Evolutionary conservation across 208 protist genomes (phyloP).

Genomic region (Acanthamoeba quina): DNA sequence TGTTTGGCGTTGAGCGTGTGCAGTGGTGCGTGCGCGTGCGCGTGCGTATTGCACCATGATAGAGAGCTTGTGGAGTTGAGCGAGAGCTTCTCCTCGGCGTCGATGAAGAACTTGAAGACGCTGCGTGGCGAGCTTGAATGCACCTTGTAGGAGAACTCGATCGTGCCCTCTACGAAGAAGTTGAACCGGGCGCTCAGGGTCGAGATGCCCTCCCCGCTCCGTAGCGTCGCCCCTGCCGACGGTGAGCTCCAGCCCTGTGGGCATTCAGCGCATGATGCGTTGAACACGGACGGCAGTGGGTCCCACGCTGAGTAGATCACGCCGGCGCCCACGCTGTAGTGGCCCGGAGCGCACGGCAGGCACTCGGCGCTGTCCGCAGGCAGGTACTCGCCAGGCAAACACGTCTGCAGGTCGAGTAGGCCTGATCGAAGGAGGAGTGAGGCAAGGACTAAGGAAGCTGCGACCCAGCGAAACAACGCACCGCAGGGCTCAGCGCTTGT

Average conservation of each 20-base stretch:
- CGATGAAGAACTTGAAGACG: slow-evolving; percentile 1
- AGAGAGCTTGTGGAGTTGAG: slow-evolving; percentile 4
- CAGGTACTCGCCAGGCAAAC: slow-evolving; percentile 17
- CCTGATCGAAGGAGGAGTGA: neutral
- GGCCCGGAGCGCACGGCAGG: slow-evolving; percentile 4
- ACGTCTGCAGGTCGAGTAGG: slow-evolving; percentile 55
- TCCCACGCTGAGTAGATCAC: neutral
- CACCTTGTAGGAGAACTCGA: slow-evolving; percentile 53
- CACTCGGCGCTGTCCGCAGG: slow-evolving; percentile 33
- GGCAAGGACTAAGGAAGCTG: neutral
- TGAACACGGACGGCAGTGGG: neutral
- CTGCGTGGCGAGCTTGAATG: slow-evolving; percentile 15
- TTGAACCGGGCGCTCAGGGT: slow-evolving; percentile 10
- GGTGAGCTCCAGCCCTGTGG: neutral
- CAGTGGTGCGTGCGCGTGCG: neutral
- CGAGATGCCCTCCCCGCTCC: neutral
- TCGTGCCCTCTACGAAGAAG: slow-evolving; percentile 29
- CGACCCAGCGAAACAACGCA: neutral
- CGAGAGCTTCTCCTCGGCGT: neutral
- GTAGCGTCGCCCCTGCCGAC: neutral
- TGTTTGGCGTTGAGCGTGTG: neutral
- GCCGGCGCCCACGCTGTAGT: slow-evolving; percentile 56
- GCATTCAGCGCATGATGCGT: neutral
- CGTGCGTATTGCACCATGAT: neutral
- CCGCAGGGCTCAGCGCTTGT: neutral